Evolutionary conservation across 108 stramenopile genomes (phyloP).

Genomic region (Cylindrotheca closterium): DNA sequence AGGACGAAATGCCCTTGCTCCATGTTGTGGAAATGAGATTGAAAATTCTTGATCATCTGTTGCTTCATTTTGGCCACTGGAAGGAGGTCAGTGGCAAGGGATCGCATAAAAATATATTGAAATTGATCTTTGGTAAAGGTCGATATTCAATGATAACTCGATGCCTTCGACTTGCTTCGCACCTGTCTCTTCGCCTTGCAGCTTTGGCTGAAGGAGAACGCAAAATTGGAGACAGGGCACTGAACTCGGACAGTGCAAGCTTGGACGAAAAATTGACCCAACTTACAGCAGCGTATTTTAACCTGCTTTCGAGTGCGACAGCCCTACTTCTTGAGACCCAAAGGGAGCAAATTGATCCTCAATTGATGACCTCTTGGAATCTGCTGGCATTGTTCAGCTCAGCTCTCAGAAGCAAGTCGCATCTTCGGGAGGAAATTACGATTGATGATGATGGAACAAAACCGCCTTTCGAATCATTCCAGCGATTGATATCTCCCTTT

Average conservation of each 20-base stretch:
- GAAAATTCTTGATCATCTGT: constrained; percentile 7
- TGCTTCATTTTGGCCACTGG: too few relatives aligned
- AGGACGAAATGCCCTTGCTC: not conserved
- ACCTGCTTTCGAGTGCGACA: constrained; percentile 3
- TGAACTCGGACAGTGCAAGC: too few relatives aligned
- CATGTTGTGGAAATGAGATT: not conserved
- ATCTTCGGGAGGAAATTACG: constrained; percentile 8
- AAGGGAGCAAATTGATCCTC: not conserved
- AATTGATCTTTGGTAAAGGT: too few relatives aligned
- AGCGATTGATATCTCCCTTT: not conserved
- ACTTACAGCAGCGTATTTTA: constrained; percentile 20
- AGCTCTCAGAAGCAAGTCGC: constrained; percentile 13
- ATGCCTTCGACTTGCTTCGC: not conserved
- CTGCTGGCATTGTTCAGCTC: constrained; percentile 10
- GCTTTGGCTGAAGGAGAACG: not conserved
- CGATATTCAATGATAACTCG: not conserved
- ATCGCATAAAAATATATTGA: too few relatives aligned
- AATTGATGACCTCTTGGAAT: not conserved
- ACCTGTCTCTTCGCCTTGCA: not conserved
- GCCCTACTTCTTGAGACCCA: not conserved
- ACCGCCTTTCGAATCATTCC: not conserved
- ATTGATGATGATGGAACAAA: not conserved
- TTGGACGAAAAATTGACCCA: not conserved
- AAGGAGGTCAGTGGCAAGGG: too few relatives aligned
- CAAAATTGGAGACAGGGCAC: too few relatives aligned